phyloP scores from a whole-genome alignment of 768 basidiomycete species.

The Lentinula lateritia region DNA sequence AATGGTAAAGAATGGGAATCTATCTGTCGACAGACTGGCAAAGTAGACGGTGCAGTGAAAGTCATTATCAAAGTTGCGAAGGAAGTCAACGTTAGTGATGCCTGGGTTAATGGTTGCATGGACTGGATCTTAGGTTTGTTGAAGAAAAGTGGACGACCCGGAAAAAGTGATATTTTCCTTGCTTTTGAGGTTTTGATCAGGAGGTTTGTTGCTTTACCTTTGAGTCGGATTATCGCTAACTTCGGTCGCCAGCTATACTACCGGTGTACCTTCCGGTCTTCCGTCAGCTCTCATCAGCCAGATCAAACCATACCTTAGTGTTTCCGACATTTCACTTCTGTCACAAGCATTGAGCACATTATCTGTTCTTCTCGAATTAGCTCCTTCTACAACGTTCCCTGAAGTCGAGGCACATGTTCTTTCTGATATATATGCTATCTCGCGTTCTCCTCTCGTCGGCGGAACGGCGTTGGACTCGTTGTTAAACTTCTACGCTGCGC shows the following conservation, averaged over 20 bases:
- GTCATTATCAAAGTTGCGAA: constrained; percentile 82
- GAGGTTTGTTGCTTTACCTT: constrained; percentile 36
- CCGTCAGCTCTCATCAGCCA: constrained; percentile 63
- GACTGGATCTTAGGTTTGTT: constrained; percentile 73
- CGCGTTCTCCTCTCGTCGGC: constrained; percentile 75
- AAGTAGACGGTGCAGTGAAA: constrained; percentile 70
- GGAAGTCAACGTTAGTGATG: constrained; percentile 62
- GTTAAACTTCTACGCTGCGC: constrained; percentile 73
- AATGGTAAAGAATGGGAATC: constrained; percentile 76
- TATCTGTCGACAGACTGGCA: constrained; percentile 65
- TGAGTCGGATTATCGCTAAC: not conserved
- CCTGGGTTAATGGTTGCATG: constrained; percentile 79
- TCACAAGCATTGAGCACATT: constrained; percentile 65
- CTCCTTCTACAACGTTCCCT: constrained; percentile 66
- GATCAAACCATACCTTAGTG: constrained; percentile 69
- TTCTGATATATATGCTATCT: constrained; percentile 57
- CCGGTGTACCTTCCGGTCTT: constrained; percentile 49
- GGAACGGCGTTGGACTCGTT: constrained; percentile 77
- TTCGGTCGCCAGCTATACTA: constrained; percentile 25
- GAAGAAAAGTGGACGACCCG: constrained; percentile 71
- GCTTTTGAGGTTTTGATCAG: constrained; percentile 69
- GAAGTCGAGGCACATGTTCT: constrained; percentile 71
- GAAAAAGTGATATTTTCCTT: constrained; percentile 76
- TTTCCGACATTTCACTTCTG: constrained; percentile 72
- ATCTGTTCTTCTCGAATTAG: constrained; percentile 61